These are phyloP conservation scores for Backusella luteola DNA, from an alignment of 192 early-diverging fungal genomes.

Conservation along the genomic window DNA sequence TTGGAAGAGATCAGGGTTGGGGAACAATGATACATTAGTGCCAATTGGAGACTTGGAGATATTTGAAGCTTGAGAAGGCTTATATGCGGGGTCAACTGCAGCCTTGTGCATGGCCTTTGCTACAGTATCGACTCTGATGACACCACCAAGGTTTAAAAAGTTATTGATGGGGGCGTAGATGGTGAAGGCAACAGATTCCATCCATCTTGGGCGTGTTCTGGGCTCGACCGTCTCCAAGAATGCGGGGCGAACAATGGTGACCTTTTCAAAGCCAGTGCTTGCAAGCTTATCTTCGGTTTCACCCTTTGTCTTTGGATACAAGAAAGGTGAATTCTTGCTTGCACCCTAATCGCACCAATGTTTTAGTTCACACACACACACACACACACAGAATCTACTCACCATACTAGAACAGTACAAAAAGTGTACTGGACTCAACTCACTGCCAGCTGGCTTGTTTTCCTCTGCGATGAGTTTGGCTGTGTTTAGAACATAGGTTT, in stretches of 20 bases:
- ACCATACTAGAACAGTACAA: conserved; percentile 48
- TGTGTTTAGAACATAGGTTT: conserved; percentile 70
- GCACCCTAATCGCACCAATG: conserved; percentile 53
- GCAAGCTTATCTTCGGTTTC: conserved; percentile 68
- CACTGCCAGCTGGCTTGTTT: conserved; percentile 35
- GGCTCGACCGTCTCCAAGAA: conserved; percentile 48
- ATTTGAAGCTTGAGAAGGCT: background rate
- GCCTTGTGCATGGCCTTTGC: conserved; percentile 24
- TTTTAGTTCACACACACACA: conserved; percentile 60
- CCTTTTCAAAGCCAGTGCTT: conserved; percentile 59
- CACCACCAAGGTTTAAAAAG: background rate
- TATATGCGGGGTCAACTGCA: background rate
- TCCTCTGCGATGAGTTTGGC: conserved; percentile 58
- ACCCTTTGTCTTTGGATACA: conserved; percentile 78
- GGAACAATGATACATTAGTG: background rate
- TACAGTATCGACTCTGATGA: conserved; percentile 16
- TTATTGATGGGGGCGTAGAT: background rate
- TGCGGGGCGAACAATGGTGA: conserved; percentile 64
- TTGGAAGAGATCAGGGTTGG: background rate
- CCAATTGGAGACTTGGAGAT: background rate
- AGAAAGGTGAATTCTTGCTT: conserved; percentile 53
- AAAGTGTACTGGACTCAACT: conserved; percentile 45
- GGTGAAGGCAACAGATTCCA: background rate
- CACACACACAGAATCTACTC: background rate
- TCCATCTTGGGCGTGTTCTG: conserved; percentile 13